Base-by-base conservation (phyloP, 129 eudicot species). In the Flaveria bidentis region DNA sequence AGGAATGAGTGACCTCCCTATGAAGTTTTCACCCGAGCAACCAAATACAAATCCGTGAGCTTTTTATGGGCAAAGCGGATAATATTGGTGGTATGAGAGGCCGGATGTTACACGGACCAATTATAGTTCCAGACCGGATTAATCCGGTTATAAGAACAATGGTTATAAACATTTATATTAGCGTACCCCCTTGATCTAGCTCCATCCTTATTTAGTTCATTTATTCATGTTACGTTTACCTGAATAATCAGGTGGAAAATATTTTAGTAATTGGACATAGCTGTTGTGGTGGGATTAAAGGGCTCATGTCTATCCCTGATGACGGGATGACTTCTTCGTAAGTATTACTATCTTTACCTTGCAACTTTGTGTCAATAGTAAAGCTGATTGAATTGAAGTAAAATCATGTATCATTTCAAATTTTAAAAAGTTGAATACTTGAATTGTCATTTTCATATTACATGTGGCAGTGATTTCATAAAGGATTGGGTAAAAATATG, bases 261-360 rank as follows among this genome's bases (percentile, higher is more conserved):
- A 92, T 92, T 64, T 55, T 93, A 77, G 97, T 93, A 25, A 93
- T 93, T 62, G 98, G 98, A 61, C 96, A 93, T 78, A 90, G 98
- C 85, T 78, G 91, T 63, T 90, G 98, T 80, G 98, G 98, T 71
- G 98, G 98, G 65, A 93, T 93, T 44, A 93, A 90, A 81, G 98
- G 97, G 12, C 98, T 93, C 78, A 93, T 93, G 98, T 86, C 98
- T 78, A 80, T 88, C 76, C 86, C 97, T 1, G 96, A 90, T 12
- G 90, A 90, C 63, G 98, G 92, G 57, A 71, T 86, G 66, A 90
- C 88, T 14, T 41, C 84, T 26, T 86, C 89, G 98, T 90, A 60
- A 72, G 87, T 78, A 44, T 5, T 33, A 12, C 6, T 53, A 9
- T 36, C 2, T 64, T 64, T 15, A 64, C 69, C 69, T 64, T 64